A percentile compares a stretch with the other conserved stretches of the same genome.
phyloP scores from a whole-genome alignment of 2,329 filamentous ascomycete genomes.

The Arthroderma sp. region DNA sequence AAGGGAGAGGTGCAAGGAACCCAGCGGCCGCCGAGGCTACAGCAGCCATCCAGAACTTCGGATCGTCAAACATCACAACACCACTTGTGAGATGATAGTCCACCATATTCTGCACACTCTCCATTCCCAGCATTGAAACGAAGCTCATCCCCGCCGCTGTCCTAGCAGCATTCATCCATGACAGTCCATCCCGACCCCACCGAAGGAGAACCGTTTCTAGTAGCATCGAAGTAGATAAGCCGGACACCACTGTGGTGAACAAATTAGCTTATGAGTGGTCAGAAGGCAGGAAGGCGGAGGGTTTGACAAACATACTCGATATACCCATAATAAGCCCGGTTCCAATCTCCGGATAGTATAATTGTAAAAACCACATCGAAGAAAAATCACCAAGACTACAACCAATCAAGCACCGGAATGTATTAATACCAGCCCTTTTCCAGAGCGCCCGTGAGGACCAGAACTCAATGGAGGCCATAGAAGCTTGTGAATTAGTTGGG shows the following conservation, averaged over 20 bases:
- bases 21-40: slow-evolving; percentile 10
- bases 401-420: slow-evolving; percentile 41
- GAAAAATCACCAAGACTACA: slow-evolving; percentile 46
- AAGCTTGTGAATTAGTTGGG: neutral
- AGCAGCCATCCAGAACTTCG: slow-evolving; percentile 42
- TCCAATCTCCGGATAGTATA: slow-evolving; percentile 34
- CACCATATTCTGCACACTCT: slow-evolving; percentile 41
- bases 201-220: slow-evolving; percentile 42
- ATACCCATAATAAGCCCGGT: slow-evolving; percentile 39
- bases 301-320: slow-evolving; percentile 30
- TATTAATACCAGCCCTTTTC: slow-evolving; percentile 42
- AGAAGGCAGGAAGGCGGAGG: neutral
- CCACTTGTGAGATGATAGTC: slow-evolving; percentile 45
- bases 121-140: slow-evolving; percentile 48
- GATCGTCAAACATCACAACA: slow-evolving; percentile 33
- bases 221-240: slow-evolving; percentile 39
- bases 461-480: slow-evolving; percentile 14
- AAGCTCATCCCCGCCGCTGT: slow-evolving; percentile 48
- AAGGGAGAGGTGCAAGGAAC: slow-evolving; percentile 12
- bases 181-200: slow-evolving; percentile 35
- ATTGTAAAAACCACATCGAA: slow-evolving; percentile 43
- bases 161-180: slow-evolving; percentile 35
- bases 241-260: slow-evolving; percentile 34
- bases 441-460: slow-evolving; percentile 30
- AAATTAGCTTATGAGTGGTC: neutral